phyloP scores from a whole-genome alignment of 768 basidiomycete species.

The Collybia sordida region DNA sequence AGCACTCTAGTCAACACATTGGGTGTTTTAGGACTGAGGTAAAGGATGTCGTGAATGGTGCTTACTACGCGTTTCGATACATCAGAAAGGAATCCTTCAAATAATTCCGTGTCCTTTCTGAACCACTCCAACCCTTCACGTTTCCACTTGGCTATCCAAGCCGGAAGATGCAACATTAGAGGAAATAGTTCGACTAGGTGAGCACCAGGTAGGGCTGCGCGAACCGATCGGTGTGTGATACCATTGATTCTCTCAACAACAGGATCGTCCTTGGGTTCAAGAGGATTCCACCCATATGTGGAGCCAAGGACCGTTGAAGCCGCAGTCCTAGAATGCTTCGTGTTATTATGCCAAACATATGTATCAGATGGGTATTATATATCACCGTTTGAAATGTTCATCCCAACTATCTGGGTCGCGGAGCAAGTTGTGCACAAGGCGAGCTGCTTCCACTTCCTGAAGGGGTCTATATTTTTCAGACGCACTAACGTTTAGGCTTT shows the following conservation, averaged over 20 bases:
- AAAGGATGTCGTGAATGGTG: too few species aligned
- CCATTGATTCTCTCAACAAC: not conserved
- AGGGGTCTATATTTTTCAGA: constrained; percentile 1
- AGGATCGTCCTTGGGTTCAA: not conserved
- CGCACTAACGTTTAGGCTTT: not conserved
- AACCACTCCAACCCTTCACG: constrained; percentile 3
- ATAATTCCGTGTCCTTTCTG: not conserved
- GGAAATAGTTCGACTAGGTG: constrained; percentile 4
- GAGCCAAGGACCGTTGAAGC: constrained; percentile 2
- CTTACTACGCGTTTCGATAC: not conserved
- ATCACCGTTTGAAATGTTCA: not conserved
- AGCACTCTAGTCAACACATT: not conserved
- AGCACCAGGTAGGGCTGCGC: not conserved
- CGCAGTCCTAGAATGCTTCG: not conserved
- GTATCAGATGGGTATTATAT: not conserved
- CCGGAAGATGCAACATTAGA: constrained; percentile 1
- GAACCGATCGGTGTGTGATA: constrained; percentile 1
- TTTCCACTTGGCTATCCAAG: constrained; percentile 2
- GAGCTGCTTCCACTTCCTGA: constrained; percentile 3
- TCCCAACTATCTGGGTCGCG: constrained; percentile 1
- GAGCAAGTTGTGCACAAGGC: not conserved
- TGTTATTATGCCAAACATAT: not conserved
- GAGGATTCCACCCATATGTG: not conserved
- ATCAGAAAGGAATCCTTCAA: not conserved
- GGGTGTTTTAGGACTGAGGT: too few species aligned